Conservation (phyloP, 2,329 filamentous ascomycete genomes). For the Beauveria sp. region DNA sequence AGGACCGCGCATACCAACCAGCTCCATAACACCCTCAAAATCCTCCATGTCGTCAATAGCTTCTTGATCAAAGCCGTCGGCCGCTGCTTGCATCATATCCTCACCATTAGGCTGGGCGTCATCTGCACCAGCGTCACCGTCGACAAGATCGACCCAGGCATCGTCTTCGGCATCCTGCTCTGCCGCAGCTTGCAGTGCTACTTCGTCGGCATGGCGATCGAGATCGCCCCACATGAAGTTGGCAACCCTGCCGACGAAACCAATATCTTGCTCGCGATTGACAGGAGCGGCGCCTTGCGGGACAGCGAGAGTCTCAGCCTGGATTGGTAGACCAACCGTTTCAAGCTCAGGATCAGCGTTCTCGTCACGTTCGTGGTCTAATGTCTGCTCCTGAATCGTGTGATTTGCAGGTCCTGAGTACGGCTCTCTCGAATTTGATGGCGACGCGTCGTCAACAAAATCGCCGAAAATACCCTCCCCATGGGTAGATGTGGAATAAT, state of each 20-base stretch:
- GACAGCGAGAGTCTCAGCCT: not conserved
- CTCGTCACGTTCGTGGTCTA: not conserved
- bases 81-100: conserved; percentile 17
- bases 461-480: not conserved
- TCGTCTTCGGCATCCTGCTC: conserved; percentile 45
- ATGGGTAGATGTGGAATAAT: not conserved
- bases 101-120: conserved; percentile 20
- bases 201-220: conserved; percentile 27
- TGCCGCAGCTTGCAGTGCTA: conserved; percentile 25
- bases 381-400: not conserved
- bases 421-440: not conserved
- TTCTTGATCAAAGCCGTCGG: conserved; percentile 62
- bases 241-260: conserved; percentile 28
- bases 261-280: conserved; percentile 10
- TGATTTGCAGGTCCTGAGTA: not conserved
- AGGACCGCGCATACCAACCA: conserved; percentile 93
- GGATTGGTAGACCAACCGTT: not conserved
- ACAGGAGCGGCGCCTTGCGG: conserved; percentile 10
- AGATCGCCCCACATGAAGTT: conserved; percentile 58
- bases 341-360: not conserved
- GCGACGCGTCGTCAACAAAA: not conserved
- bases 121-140: conserved; percentile 43
- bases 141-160: conserved; percentile 22
- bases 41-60: conserved; percentile 84
- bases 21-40: conserved; percentile 89